phyloP scores from a whole-genome alignment of 1,284 basidiomycete species.

The Irpex sp. region DNA sequence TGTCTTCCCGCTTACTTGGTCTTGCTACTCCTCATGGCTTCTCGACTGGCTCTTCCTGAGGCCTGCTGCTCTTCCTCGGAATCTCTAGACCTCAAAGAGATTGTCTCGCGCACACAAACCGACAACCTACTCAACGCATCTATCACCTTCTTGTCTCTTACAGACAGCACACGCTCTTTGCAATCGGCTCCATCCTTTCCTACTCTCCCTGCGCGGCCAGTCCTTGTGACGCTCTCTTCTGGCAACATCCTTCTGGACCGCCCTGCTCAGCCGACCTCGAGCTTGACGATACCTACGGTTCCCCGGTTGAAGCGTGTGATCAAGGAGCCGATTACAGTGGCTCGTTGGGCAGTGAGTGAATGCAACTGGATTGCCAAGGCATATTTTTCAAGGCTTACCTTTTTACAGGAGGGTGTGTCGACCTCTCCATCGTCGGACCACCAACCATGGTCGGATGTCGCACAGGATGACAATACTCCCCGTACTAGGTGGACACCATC shows the following conservation, averaged over 20 bases:
- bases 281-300: constrained; percentile 48
- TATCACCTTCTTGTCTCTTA: constrained; percentile 26
- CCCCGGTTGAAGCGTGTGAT: constrained; percentile 48
- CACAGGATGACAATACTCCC: constrained; percentile 17
- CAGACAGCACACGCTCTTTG: constrained; percentile 23
- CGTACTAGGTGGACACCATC: constrained; percentile 45
- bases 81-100: constrained; percentile 22
- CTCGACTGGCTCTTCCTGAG: not conserved
- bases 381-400: constrained; percentile 2
- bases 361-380: not conserved
- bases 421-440: not conserved
- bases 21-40: not conserved
- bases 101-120: constrained; percentile 13
- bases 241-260: not conserved
- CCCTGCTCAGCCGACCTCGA: constrained; percentile 24
- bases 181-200: constrained; percentile 30
- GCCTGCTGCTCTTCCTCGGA: not conserved
- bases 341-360: constrained; percentile 51
- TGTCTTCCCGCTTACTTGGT: not conserved
- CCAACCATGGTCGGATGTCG: not conserved
- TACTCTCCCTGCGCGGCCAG: constrained; percentile 11
- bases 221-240: constrained; percentile 16
- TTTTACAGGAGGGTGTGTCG: constrained; percentile 28
- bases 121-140: constrained; percentile 22
- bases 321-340: constrained; percentile 45